Conservation (phyloP, 306 rosid genomes). For the Cucumis melo region DNA sequence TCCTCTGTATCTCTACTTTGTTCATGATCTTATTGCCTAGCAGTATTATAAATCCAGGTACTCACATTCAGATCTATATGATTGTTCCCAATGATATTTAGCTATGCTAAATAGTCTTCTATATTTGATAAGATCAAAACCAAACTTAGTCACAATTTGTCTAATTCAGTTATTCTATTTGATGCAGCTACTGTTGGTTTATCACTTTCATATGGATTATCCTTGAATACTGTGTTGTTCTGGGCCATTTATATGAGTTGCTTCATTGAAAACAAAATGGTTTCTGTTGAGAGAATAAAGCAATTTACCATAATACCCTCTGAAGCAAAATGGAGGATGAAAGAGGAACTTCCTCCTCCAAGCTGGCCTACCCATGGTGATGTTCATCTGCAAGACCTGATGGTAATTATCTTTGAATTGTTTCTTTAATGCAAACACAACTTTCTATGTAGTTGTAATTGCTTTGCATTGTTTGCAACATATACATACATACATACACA, state of each 20-base stretch:
- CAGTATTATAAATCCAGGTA: slow-evolving; percentile 77
- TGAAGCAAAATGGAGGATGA: slow-evolving; percentile 59
- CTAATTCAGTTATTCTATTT: slow-evolving; percentile 2
- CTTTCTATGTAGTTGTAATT: not conserved
- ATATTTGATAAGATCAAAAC: not conserved
- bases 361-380: slow-evolving; percentile 83
- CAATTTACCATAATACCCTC: slow-evolving; percentile 74
- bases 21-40: slow-evolving; percentile 88
- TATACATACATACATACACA: too few species aligned
- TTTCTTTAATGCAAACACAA: not conserved
- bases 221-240: slow-evolving; percentile 60
- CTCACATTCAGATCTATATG: not conserved
- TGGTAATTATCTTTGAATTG: slow-evolving; percentile 23
- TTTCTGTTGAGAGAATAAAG: slow-evolving; percentile 87
- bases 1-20: slow-evolving; percentile 61
- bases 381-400: slow-evolving; percentile 64
- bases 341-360: slow-evolving; percentile 53
- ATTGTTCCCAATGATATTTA: not conserved
- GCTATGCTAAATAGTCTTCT: not conserved
- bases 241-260: slow-evolving; percentile 81
- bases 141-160: not conserved
- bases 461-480: not conserved
- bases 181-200: slow-evolving; percentile 73
- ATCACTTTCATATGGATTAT: slow-evolving; percentile 79
- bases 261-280: slow-evolving; percentile 84